Conservation (phyloP, 2,329 filamentous ascomycete genomes). For the Elsinoe perseae region DNA sequence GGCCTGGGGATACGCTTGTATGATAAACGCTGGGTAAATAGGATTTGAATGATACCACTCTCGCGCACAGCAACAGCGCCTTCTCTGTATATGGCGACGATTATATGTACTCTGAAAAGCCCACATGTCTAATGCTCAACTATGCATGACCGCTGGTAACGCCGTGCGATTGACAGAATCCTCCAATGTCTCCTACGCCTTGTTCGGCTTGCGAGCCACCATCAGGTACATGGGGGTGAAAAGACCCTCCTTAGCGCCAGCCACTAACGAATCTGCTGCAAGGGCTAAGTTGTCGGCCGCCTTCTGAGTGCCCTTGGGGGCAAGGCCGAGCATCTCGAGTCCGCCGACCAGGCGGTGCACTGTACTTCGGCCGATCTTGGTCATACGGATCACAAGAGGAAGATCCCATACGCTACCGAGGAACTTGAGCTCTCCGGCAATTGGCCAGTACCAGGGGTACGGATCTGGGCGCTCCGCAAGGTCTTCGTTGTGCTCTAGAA, state of each 20-base stretch:
- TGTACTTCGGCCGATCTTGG: conserved; percentile 65
- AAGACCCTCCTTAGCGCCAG: conserved; percentile 78
- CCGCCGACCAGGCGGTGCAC: conserved; percentile 70
- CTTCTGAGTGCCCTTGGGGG: conserved; percentile 81
- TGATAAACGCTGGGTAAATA: background rate
- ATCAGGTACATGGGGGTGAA: conserved; percentile 99
- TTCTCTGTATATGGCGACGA: background rate
- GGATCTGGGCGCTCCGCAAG: conserved; percentile 67
- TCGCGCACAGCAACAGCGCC: background rate
- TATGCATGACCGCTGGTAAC: background rate
- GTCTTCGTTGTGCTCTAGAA: conserved; percentile 77
- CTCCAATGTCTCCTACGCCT: background rate
- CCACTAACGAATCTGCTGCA: conserved; percentile 77
- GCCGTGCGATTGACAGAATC: background rate
- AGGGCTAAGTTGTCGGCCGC: conserved; percentile 82
- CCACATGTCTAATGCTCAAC: background rate
- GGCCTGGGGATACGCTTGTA: background rate
- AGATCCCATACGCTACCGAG: conserved; percentile 72
- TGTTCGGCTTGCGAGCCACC: conserved; percentile 73
- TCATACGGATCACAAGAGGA: conserved; percentile 82
- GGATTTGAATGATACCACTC: background rate
- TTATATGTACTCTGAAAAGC: conserved; percentile 1
- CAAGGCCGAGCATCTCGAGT: conserved; percentile 66
- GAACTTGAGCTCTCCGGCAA: conserved; percentile 78
- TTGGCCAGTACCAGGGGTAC: conserved; percentile 89